Conservation (phyloP, 768 basidiomycete genomes). For the Lanmaoa rubissima region DNA sequence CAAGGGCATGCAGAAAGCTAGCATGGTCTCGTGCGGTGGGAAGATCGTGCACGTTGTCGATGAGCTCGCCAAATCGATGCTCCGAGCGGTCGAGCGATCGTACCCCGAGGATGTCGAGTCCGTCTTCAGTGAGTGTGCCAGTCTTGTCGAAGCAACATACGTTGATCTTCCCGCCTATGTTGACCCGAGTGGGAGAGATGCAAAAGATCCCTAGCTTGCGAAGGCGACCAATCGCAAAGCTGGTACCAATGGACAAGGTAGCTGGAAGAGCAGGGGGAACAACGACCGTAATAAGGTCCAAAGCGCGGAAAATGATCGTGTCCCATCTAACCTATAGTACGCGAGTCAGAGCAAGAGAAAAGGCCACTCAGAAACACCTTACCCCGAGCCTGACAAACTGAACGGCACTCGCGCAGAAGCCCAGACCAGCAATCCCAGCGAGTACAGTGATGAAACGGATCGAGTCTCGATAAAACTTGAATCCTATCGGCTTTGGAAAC, state of each 20-base stretch:
- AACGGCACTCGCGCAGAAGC: slow-evolving; percentile 88
- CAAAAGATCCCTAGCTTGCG: slow-evolving; percentile 90
- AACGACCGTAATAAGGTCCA: slow-evolving; percentile 95
- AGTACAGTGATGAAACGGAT: slow-evolving; percentile 89
- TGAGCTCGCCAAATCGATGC: slow-evolving; percentile 85
- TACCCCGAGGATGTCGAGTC: slow-evolving; percentile 93
- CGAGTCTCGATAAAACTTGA: slow-evolving; percentile 96
- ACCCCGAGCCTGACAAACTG: slow-evolving; percentile 92
- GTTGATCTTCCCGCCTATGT: slow-evolving; percentile 94
- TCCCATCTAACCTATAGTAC: slow-evolving; percentile 73
- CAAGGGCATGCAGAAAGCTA: slow-evolving; percentile 85
- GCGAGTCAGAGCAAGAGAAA: slow-evolving; percentile 1
- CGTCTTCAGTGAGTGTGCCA: slow-evolving; percentile 97
- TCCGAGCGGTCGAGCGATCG: slow-evolving; percentile 76
- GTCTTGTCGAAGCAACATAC: slow-evolving; percentile 99
- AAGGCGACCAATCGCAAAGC: slow-evolving; percentile 87
- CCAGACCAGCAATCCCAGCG: slow-evolving; percentile 84
- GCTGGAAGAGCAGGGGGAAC: slow-evolving; percentile 97
- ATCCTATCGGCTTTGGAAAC: slow-evolving; percentile 97
- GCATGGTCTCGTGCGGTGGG: slow-evolving; percentile 72
- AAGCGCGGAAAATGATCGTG: slow-evolving; percentile 86
- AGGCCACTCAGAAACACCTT: slow-evolving; percentile 7
- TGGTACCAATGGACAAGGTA: slow-evolving; percentile 94
- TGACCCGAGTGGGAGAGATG: slow-evolving; percentile 94
- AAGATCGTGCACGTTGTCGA: slow-evolving; percentile 83